Conservation (phyloP, 1,284 basidiomycete genomes). For the Hypsizygus ulmarius region DNA sequence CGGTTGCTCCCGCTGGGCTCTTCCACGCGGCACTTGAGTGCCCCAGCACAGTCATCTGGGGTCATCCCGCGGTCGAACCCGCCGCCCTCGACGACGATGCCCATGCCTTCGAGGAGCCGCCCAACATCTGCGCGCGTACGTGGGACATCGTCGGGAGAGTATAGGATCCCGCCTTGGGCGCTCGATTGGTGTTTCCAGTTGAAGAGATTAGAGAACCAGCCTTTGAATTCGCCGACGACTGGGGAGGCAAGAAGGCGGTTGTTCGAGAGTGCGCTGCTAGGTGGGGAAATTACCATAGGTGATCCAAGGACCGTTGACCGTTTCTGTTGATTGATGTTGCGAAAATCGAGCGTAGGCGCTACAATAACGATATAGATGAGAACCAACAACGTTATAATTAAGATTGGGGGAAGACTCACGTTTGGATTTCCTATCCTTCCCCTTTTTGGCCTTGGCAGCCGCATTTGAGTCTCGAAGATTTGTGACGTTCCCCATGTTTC, state of each 20-base stretch:
- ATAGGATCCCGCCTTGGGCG: conserved; percentile 53
- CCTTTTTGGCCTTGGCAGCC: conserved; percentile 40
- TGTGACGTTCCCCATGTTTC: conserved; percentile 49
- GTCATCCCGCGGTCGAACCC: conserved; percentile 24
- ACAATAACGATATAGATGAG: conserved; percentile 2
- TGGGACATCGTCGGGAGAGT: conserved; percentile 60
- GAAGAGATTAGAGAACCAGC: conserved; percentile 80
- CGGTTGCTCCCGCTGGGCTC: conserved; percentile 39
- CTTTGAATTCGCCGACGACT: conserved; percentile 76
- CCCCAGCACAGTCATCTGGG: conserved; percentile 37
- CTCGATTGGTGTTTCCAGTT: conserved; percentile 59
- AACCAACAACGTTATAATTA: conserved; percentile 16
- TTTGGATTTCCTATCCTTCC: conserved; percentile 49
- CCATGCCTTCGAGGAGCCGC: conserved; percentile 65
- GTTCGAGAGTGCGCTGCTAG: conserved; percentile 16
- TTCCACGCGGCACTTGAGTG: conserved; percentile 65
- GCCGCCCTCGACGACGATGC: conserved; percentile 49
- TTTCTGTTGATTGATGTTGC: conserved; percentile 21
- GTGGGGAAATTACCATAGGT: conserved; percentile 16
- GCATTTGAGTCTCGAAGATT: conserved; percentile 32
- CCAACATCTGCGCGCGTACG: conserved; percentile 65
- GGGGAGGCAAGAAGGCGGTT: conserved; percentile 38
- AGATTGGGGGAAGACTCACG: conserved; percentile 42
- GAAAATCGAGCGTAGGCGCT: conserved; percentile 31
- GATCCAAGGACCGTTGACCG: conserved; percentile 18